Evolutionary conservation across 1,284 basidiomycete species (phyloP).

Genomic region (Volvariella volvacea): DNA sequence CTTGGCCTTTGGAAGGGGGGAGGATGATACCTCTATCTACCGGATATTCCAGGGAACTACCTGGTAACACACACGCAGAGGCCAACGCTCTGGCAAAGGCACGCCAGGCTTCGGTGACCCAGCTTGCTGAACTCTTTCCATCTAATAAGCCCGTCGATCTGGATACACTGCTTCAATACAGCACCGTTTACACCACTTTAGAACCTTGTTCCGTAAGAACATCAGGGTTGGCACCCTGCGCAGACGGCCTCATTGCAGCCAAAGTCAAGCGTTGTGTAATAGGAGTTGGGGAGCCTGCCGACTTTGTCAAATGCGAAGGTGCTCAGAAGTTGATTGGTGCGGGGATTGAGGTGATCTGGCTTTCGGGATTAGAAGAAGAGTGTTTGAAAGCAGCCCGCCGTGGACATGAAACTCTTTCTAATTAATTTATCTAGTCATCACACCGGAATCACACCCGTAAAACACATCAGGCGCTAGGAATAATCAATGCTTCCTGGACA

Average conservation of each 20-base stretch:
- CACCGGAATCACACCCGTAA: not conserved
- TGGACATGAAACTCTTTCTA: constrained; percentile 27
- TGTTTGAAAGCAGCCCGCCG: constrained; percentile 74
- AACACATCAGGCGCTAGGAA: too few species aligned
- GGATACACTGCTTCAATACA: constrained; percentile 40
- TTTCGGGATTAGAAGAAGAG: constrained; percentile 64
- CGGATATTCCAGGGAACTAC: constrained; percentile 89
- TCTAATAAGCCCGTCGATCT: constrained; percentile 16
- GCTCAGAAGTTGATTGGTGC: constrained; percentile 69
- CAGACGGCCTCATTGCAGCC: constrained; percentile 76
- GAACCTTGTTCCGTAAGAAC: constrained; percentile 93
- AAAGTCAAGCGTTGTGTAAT: constrained; percentile 77
- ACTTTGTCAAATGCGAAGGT: constrained; percentile 94
- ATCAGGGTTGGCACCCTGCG: constrained; percentile 84
- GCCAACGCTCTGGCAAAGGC: constrained; percentile 89
- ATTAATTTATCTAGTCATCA: not conserved
- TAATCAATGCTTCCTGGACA: constrained; percentile 8
- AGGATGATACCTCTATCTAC: constrained; percentile 58
- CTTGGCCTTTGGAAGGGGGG: constrained; percentile 30
- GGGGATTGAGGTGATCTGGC: constrained; percentile 73
- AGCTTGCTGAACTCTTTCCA: constrained; percentile 40
- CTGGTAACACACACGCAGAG: constrained; percentile 97
- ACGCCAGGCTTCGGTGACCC: constrained; percentile 30
- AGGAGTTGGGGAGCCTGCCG: constrained; percentile 89
- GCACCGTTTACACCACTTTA: constrained; percentile 91